Percentiles rank a stretch among this genome's conserved stretches.
These are phyloP conservation scores for Simplicillium aogashimaense DNA, from an alignment of 2,329 filamentous ascomycete species.

Conservation along the genomic window DNA sequence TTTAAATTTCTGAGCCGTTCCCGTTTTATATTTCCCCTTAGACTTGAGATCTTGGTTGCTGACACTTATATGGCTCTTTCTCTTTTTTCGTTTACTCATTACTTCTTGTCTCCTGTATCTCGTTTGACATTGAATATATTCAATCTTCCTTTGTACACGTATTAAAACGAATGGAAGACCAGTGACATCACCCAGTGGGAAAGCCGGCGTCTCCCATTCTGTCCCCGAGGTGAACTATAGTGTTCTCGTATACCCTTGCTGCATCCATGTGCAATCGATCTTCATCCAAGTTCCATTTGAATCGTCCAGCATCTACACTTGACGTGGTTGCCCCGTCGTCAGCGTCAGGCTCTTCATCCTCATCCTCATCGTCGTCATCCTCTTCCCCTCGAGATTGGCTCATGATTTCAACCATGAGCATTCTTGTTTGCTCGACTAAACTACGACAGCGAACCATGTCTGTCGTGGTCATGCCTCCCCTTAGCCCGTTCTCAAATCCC, in stretches of 20 bases:
- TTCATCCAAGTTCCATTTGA: constrained; percentile 29
- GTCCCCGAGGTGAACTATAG: constrained; percentile 64
- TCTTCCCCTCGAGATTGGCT: constrained; percentile 30
- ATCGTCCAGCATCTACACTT: constrained; percentile 17
- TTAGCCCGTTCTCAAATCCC: constrained; percentile 54
- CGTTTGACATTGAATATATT: too few relatives aligned
- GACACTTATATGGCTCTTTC: constrained; percentile 12
- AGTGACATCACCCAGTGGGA: too few relatives aligned
- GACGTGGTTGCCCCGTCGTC: constrained; percentile 6
- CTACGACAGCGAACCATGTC: constrained; percentile 85
- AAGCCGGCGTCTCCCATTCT: constrained; percentile 39
- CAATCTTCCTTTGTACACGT: too few relatives aligned
- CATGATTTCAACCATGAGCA: constrained; percentile 61
- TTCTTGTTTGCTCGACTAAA: constrained; percentile 65
- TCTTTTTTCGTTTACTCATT: constrained; percentile 1
- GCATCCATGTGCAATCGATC: constrained; percentile 57
- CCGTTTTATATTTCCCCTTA: constrained; percentile 2
- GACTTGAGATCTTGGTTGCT: background rate
- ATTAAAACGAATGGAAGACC: too few relatives aligned
- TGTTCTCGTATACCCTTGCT: constrained; percentile 69
- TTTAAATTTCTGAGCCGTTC: constrained; percentile 1
- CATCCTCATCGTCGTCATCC: constrained; percentile 24
- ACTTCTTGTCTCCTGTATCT: background rate
- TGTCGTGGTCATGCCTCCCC: constrained; percentile 61
- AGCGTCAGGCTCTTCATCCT: constrained; percentile 1